Conservation (phyloP, 495 filamentous ascomycete species). For the Podospora pseudocomata region DNA sequence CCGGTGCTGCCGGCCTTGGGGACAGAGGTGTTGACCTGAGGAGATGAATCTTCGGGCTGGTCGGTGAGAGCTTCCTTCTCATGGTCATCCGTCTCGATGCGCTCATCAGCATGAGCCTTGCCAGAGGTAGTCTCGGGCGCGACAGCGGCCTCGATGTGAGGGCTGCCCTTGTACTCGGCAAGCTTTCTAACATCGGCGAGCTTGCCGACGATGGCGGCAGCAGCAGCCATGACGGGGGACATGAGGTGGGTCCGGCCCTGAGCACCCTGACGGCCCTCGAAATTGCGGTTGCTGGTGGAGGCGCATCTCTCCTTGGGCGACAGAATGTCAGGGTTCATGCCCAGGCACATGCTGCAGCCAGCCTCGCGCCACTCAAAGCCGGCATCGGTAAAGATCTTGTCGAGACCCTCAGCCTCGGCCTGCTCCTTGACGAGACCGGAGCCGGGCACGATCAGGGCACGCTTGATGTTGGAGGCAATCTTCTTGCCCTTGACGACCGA, state of each 20-base stretch:
- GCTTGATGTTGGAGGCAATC: conserved; percentile 80
- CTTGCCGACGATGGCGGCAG: conserved; percentile 83
- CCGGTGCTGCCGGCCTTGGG: conserved; percentile 54
- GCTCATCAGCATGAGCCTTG: conserved; percentile 66
- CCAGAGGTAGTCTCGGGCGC: conserved; percentile 25
- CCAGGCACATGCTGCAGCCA: conserved; percentile 96
- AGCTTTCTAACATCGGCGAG: conserved; percentile 87
- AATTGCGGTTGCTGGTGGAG: conserved; percentile 94
- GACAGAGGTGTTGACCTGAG: conserved; percentile 56
- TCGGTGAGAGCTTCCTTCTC: conserved; percentile 73
- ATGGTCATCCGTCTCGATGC: conserved; percentile 66
- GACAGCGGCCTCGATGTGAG: conserved; percentile 35
- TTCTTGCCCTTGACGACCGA: conserved; percentile 80
- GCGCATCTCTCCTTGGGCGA: conserved; percentile 90
- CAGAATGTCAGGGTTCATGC: conserved; percentile 99
- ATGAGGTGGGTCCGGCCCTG: conserved; percentile 91
- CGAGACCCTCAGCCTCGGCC: conserved; percentile 86
- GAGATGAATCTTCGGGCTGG: conserved; percentile 65
- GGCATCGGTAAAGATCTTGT: conserved; percentile 85
- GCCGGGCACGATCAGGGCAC: conserved; percentile 93
- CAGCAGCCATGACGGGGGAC: conserved; percentile 95
- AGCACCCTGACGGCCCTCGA: conserved; percentile 94
- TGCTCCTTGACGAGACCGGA: conserved; percentile 92
- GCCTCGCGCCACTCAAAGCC: conserved; percentile 98
- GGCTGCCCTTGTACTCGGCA: conserved; percentile 55